Evolutionary conservation across 352 stramenopile genomes (phyloP), one percentile per base, ranked within the genome.

Genomic region (Globisporangium nunn): DNA sequence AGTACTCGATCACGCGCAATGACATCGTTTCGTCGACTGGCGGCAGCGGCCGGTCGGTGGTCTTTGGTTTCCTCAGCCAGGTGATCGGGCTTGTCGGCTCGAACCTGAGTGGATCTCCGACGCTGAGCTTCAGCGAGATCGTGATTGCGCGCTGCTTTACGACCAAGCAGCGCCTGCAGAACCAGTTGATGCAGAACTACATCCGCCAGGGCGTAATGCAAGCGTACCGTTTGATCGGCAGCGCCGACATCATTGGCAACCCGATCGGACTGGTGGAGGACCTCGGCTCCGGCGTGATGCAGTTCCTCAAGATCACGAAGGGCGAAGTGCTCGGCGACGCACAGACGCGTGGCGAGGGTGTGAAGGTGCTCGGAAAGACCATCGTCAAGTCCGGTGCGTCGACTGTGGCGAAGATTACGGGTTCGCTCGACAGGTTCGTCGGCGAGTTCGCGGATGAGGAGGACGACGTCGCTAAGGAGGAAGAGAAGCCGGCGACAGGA

Each of bases 241-340:
- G 82, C 62, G 84, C 78, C 23, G 85, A 95, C 60, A 92, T 95
- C 37, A 90, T 95, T 31, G 85, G 85, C 23, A 89, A 95, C 55
- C 85, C 85, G 4, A 90, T 95, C 17, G 85, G 85, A n/a, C 62
- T 95, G 29, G 85, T 95, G 1, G 85, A 92, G 60, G 85, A 95
- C 54, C 70, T 95, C 33, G 85, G 85, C 4, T 92, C 81, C n/a
- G 85, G 85, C 45, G 79, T 95, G 11, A 74, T 93, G 4, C 81
- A 92, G 46, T 95, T 95, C 56, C 50, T 95, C 30, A 95, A 93
- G 64, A 91, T 95, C 55, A 95, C 85, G n/a, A 92, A 89, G 63
- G 81, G 84, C 30, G 85, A 95, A 50, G 56, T 95, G 11, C 70
- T 75, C n/a, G 85, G 85, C 3, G 82, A 91, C 53, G 75, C 82